These are phyloP conservation scores for Hypoxylon perforatum DNA, from an alignment of 495 filamentous ascomycete species.

Conservation along the genomic window DNA sequence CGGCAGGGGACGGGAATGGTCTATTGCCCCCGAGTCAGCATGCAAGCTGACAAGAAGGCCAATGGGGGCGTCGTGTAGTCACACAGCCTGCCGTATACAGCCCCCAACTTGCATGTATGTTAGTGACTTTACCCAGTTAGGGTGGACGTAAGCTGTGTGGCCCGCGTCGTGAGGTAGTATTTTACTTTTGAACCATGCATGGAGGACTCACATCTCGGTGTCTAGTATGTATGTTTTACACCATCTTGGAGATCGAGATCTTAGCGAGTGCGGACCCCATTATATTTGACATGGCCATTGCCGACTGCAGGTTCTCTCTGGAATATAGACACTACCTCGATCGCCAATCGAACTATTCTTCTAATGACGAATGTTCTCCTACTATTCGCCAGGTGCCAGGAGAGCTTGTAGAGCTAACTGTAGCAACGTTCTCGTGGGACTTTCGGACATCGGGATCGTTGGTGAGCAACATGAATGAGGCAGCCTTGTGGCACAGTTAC, in stretches of 20 bases:
- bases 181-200: conserved; percentile 3
- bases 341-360: too few species aligned
- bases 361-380: too few species aligned
- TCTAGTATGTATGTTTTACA: conserved; percentile 1
- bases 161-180: conserved; percentile 17
- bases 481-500: too few species aligned
- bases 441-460: too few species aligned
- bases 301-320: background rate
- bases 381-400: too few species aligned
- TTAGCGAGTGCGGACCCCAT: background rate
- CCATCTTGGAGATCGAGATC: conserved; percentile 5
- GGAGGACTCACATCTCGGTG: background rate
- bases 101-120: conserved; percentile 33
- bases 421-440: too few species aligned
- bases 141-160: conserved; percentile 2
- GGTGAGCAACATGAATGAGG: too few species aligned
- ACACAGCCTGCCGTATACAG: conserved; percentile 21
- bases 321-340: too few species aligned
- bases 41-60: conserved; percentile 24
- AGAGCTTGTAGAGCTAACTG: too few species aligned
- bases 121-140: conserved; percentile 11
- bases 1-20: conserved; percentile 10
- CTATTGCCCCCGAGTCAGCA: conserved; percentile 18
- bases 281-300: background rate
- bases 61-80: conserved; percentile 5